Evolutionary conservation across 176 grass and related monocot genomes (phyloP).

Genomic region (Coix lacrymajobi): DNA sequence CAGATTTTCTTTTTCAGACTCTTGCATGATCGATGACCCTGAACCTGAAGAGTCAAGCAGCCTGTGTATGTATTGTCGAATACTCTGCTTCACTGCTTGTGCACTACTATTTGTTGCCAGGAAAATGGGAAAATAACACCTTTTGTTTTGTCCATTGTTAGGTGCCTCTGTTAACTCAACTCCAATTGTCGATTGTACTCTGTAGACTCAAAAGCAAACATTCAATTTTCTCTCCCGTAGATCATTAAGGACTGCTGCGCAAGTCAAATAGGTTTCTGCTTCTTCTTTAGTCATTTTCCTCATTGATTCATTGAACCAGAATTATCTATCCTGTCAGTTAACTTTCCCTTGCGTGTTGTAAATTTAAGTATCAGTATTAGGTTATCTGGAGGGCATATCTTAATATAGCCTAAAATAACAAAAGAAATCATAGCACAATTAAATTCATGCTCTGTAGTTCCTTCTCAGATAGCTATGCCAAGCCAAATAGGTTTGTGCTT

Average conservation of each 20-base stretch:
- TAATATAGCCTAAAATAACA: neutral
- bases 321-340: neutral
- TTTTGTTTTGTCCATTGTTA: neutral
- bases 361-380: neutral
- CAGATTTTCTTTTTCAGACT: neutral
- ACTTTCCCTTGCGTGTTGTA: slow-evolving; percentile 15
- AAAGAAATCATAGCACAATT: neutral
- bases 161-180: neutral
- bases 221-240: neutral
- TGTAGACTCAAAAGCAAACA: neutral
- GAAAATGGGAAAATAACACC: neutral
- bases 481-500: slow-evolving; percentile 13
- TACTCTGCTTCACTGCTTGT: neutral
- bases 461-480: neutral
- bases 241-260: neutral
- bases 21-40: neutral
- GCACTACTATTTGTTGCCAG: neutral
- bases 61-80: neutral
- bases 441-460: neutral
- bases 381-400: neutral
- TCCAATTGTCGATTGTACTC: neutral
- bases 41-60: neutral
- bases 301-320: slow-evolving; percentile 12
- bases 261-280: neutral
- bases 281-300: neutral